Base-by-base conservation (phyloP, 2,329 filamentous ascomycete species). In the Talaromyces sp. region DNA sequence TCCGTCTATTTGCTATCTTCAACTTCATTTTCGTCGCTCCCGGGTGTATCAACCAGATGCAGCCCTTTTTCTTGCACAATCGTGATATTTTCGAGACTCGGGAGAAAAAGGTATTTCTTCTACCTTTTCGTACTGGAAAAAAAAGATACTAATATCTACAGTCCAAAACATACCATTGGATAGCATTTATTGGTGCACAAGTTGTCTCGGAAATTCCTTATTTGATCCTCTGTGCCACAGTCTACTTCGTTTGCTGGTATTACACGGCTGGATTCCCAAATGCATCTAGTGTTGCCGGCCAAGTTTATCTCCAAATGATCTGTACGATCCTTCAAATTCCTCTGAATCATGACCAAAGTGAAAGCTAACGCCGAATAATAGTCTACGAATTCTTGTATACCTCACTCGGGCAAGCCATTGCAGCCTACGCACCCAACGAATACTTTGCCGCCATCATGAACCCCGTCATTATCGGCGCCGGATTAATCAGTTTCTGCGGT, bases 11-110 rank as follows among this genome's bases (percentile, higher is more conserved):
- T 66, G 83, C 84, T 10, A 75, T 87, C 55, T 86, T 87, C 76
- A 84, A 86, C 68, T 87, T 87, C 71, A 84, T 86, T 62, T 87
- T 87, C 64, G 82, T 87, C 49, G 82, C 84, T 0, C 84, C 83
- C 0, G 83, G 84, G 60, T 81, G 84, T 55, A 78, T 87, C 65
- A 81, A 82, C 27, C 84, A 86, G 68, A 78, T 86, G 44, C 83
- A 86, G 69, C 84, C 84, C 0, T 77, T 85, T 32, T 87, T 87
- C 68, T 76, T 86, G 65, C 77, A 81, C 33, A 80, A 81, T 25
- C 78, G 84, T 1, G 80, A 85, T 65, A 83, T 86, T 53, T 86
- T 84, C 60, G 83, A 86, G 67, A 77, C 80, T 0, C 78, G 84
- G 17, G 84, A 86, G 74, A 85, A 84, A 68, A 85, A 85, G 68